Evolutionary conservation across 352 stramenopile genomes (phyloP), one percentile per base, ranked within the genome.

Genomic region (Pythium utonaiense): DNA sequence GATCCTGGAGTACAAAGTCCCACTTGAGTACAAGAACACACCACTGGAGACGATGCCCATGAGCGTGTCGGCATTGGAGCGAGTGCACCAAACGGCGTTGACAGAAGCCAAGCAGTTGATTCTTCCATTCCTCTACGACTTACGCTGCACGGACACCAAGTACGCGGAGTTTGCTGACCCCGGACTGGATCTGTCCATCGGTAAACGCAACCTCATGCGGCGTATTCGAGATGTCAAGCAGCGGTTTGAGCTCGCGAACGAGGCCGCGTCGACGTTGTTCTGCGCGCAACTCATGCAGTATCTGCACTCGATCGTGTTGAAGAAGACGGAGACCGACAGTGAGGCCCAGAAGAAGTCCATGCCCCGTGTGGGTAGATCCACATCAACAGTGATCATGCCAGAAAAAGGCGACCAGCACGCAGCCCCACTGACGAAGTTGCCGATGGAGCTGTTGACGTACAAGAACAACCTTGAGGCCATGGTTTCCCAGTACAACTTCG

Each of bases 381-480:
- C 76, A 30, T 83, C 78, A 27, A 83, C 75, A 3, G 56, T 85
- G 6, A 83, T 88, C 57, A 66, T 80, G 22, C 55, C 80, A 36
- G 63, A 66, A 16, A 64, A 57, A 10, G 62, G 50, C 21, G 61
- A 54, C 40, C 69, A 70, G 36, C 60, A 69, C 30, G 53, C 57
- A 0, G 54, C 64, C 10, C 71, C 74, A 24, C 52, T 82, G 42
- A 82, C 72, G 3, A 75, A 70, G 61, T 69, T 91, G 17, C 82
- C 82, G 9, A 62, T 89, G 21, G 77, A 91, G 59, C 53, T 91
- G 38, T 33, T 91, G 38, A 87, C 82, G 6, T 91, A 91, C 70
- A 88, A 89, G 61, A 87, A 72, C 59, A 91, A 91, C 33, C 36
- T 91, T 4, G 82, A 91, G 42, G 82, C 82, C 10, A 81, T 91